Base-by-base conservation (phyloP, 2,329 filamentous ascomycete genomes). In the Trichophaea hybrida region DNA sequence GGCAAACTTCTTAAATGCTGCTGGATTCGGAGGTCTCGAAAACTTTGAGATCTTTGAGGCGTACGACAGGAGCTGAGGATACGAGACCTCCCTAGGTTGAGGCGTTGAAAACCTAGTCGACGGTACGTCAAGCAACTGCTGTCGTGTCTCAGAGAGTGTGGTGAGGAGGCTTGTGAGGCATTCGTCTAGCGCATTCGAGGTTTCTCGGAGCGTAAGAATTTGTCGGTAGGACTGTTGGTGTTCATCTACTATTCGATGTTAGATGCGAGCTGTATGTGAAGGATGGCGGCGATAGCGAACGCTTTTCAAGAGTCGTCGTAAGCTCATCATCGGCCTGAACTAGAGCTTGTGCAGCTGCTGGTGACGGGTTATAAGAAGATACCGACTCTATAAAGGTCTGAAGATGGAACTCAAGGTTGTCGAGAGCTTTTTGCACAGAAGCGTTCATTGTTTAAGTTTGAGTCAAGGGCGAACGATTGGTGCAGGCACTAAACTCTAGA, bases 1-100 rank as follows among this genome's bases (percentile, higher is more conserved):
- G 50, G 50, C 50, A 6, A n/a, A 37, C 32, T 55, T 55, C 37
- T 33, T 4, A 37, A 57, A 57, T 10, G 40, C 34, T 12, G 44
- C n/a, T 59, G 56, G 65, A 43, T 80, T 80, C 0, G 83, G 83
- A 0, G 88, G 86, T 10, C 88, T 77, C 0, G 88, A 91, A 65
- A 84, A 88, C 70, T 83, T 85, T 71, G 83, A 85, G 69, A 94
- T 93, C 64, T 84, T 82, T 48, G 84, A 84, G 24, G 87, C 88
- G 70, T 88, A 93, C 63, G 76, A 78, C 24, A 94, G 81, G 0
- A 94, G 80, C 66, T 90, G 84, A 49, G 82, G 78, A 69, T 88
- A 87, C 2, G 78, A 78, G 54, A 93, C 74, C 24, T 75, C 71
- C 49, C 72, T 72, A 6, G 43, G 55, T 24, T 24, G 24, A 4